Evolutionary conservation across 495 filamentous ascomycete species (phyloP), one percentile per base, ranked within the genome.

Genomic region (Penicillium argentinense): DNA sequence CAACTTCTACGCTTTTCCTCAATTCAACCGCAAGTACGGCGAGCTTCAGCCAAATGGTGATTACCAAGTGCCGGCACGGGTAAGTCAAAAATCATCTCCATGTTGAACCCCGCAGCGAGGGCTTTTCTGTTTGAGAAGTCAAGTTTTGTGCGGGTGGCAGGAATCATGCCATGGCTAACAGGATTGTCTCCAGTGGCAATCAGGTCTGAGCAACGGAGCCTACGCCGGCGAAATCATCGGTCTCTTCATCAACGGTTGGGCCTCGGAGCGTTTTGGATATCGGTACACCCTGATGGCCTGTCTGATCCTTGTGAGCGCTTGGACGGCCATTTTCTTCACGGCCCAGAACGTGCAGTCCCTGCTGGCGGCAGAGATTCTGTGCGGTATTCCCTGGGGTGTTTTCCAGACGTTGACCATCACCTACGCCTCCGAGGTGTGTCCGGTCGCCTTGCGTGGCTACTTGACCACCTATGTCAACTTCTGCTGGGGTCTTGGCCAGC

Each of bases 381-480:
- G 83, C 47, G 87, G 87, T 56, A 82, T 91, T 51, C 83, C 85
- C 29, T 91, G 87, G 87, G 88, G 87, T 51, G 82, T 92, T 23
- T 89, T 89, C 67, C 87, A 90, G 64, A 91, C 87, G 1, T 66
- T 86, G 22, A 86, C 84, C 39, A 84, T 87, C 63, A 89, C 86
- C 2, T 92, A 91, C 49, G 88, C 87, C 30, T 88, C 86, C 37
- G 88, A 92, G 57, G 85, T 89, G 27, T 86, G 81, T 53, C 87
- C 87, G 4, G 80, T 88, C 3, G 77, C 81, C 12, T 75, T 91
- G 49, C 79, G 87, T 19, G 79, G 81, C 14, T 89, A 87, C 57
- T 59, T 91, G 39, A 91, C 87, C 0, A 88, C 85, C 22, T 89
- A 89, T 47, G 83, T 91, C 65, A 91, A 90, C 65, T 83, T 87